Conservation (phyloP, 2,329 filamentous ascomycete genomes). For the Aspergillus fumigatiaffinis region DNA sequence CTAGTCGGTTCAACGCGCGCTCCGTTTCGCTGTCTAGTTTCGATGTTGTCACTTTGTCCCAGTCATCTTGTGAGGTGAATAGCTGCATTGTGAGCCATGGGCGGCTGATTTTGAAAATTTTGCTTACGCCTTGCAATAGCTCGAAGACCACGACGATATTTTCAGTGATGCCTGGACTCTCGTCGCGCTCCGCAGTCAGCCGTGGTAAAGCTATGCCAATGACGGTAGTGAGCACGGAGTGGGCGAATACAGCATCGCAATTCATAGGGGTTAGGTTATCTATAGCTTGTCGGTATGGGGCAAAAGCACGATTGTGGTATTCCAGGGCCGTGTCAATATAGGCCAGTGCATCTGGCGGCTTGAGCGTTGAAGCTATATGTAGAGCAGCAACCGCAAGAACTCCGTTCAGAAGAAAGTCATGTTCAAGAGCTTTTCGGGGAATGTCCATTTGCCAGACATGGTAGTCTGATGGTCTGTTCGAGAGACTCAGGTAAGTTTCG, state of each 20-base stretch:
- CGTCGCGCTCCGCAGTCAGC: conserved; percentile 26
- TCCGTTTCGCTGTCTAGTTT: conserved; percentile 24
- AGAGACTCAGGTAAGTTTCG: conserved; percentile 43
- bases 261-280: conserved; percentile 33
- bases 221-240: conserved; percentile 35
- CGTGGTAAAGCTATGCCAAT: conserved; percentile 34
- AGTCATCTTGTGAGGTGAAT: conserved; percentile 43
- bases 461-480: conserved; percentile 27
- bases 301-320: conserved; percentile 33
- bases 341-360: conserved; percentile 25
- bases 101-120: conserved; percentile 29
- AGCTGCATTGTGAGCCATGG: conserved; percentile 49
- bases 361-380: conserved; percentile 34
- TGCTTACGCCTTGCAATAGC: conserved; percentile 32
- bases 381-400: conserved; percentile 39
- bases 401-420: conserved; percentile 42
- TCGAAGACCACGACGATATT: conserved; percentile 35
- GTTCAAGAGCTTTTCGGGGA: conserved; percentile 37
- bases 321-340: conserved; percentile 36
- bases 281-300: conserved; percentile 32
- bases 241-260: conserved; percentile 36
- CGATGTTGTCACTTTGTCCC: conserved; percentile 40
- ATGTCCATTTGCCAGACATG: conserved; percentile 39
- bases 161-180: conserved; percentile 30
- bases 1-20: conserved; percentile 25